Evolutionary conservation across 768 basidiomycete genomes (phyloP).

Genomic region (Sporobolomyces pararoseus): DNA sequence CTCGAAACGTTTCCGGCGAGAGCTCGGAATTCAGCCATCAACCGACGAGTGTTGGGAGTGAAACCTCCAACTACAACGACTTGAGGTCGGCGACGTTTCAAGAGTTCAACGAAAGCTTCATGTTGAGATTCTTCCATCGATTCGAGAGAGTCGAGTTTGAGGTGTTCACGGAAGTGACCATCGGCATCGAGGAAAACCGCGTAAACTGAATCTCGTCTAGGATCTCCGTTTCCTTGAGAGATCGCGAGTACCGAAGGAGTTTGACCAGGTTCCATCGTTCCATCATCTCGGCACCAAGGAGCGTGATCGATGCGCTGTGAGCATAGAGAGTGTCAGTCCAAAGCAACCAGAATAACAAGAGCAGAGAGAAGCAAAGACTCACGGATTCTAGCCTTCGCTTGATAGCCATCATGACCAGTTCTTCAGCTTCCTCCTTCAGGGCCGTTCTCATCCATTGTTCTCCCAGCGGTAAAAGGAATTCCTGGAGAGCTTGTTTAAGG

Average conservation of each 20-base stretch:
- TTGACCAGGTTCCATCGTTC: conserved; percentile 67
- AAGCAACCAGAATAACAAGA: not conserved
- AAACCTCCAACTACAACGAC: conserved; percentile 87
- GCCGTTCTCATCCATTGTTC: conserved; percentile 86
- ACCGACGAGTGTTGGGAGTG: conserved; percentile 47
- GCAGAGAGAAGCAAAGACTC: conserved; percentile 44
- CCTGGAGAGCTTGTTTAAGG: conserved; percentile 71
- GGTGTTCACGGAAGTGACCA: conserved; percentile 84
- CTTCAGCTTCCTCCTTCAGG: conserved; percentile 84
- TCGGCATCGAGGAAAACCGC: conserved; percentile 80
- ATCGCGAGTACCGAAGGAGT: conserved; percentile 75
- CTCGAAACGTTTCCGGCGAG: conserved; percentile 6
- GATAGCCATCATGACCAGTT: conserved; percentile 67
- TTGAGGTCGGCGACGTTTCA: conserved; percentile 76
- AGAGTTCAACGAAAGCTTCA: conserved; percentile 69
- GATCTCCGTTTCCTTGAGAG: conserved; percentile 94
- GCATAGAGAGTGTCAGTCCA: too few relatives aligned
- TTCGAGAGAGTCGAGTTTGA: conserved; percentile 76
- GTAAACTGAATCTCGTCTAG: conserved; percentile 80
- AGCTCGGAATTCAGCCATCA: conserved; percentile 42
- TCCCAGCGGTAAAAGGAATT: conserved; percentile 76
- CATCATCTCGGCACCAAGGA: conserved; percentile 49
- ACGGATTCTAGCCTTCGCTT: conserved; percentile 68
- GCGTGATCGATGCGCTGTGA: conserved; percentile 35
- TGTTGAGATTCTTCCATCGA: conserved; percentile 28